phyloP scores from a whole-genome alignment of 225 moss, liverwort and hornwort species.

The Rhytidiadelphus loreus region DNA sequence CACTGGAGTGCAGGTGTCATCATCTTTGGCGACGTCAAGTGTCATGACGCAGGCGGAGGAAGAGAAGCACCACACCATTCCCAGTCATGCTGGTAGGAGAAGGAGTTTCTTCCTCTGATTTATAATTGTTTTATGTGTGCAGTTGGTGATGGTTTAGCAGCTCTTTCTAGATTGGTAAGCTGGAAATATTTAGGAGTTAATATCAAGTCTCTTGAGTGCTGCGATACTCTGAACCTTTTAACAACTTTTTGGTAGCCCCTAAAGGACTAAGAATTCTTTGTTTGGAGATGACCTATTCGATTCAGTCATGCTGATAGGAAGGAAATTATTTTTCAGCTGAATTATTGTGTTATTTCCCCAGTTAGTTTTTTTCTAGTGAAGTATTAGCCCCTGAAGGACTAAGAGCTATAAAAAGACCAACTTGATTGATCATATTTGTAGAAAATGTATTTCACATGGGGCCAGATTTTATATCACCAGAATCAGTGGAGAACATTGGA shows the following conservation, averaged over 20 bases:
- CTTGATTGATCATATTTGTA: not conserved
- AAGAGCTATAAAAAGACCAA: not conserved
- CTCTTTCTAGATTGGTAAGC: not conserved
- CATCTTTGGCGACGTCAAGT: conserved; percentile 27
- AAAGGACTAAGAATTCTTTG: not conserved
- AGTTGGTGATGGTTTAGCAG: not conserved
- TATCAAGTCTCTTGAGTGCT: not conserved
- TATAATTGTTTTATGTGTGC: not conserved
- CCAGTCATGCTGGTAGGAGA: conserved; percentile 61
- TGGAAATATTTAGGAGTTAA: not conserved
- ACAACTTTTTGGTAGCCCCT: not conserved
- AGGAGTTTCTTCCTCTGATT: not conserved
- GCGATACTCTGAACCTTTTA: not conserved
- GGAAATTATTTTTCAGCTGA: not conserved
- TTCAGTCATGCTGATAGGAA: not conserved
- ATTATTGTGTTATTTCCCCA: not conserved
- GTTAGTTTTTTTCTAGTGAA: not conserved
- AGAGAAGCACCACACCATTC: conserved; percentile 34
- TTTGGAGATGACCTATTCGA: not conserved
- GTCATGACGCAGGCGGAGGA: conserved; percentile 8
- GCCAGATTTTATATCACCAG: not conserved
- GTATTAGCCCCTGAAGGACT: too few species aligned
- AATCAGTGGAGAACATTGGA: not conserved
- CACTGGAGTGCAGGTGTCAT: conserved; percentile 8
- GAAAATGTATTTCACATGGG: not conserved